Evolutionary conservation across 2,329 filamentous ascomycete species (phyloP), one percentile per base, ranked within the genome.

Genomic region (Alternaria novae-zelandiae): DNA sequence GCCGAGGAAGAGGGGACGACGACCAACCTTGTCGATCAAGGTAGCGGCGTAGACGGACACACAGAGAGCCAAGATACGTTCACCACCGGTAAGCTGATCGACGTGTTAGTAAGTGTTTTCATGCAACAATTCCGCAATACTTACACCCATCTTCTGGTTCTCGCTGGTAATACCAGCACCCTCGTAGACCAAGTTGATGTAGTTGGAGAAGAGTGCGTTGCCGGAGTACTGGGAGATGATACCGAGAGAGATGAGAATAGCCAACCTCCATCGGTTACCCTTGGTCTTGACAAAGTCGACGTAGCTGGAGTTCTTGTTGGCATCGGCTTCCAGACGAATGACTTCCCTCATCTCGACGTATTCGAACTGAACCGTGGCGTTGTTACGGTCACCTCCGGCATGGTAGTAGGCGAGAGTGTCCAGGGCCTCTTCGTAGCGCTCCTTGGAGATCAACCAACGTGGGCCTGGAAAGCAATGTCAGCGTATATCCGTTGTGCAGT

Each of bases 211-310:
- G 2, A 91, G 79, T 15, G 87, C 88, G 71, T 90, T 91, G 51
- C 89, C 89, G 55, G 86, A 88, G 78, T 89, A 91, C 78, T 91
- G 89, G 4, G 88, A 90, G 73, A 91, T 89, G 72, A 91, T 79
- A 74, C 88, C 89, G 25, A 91, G 83, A 0, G 87, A 89, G 54
- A 90, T 77, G 45, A 90, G 82, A 61, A 91, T 86, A 30, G 84
- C 82, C 56, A 91, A 79, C n/a, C 89, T 84, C 82, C 87, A 89
- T 51, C 88, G 84, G 81, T 91, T 91, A 36, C 89, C 88, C 70
- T 82, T 85, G 30, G 89, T 91, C 68, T 79, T 81, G 69, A 91
- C 59, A 67, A 91, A 89, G 73, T 90, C 88, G 12, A 86, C 63
- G 75, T 89, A 91, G 68, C 81, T 85, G 56, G 84, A 86, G 17